Evolutionary conservation across 768 basidiomycete species (phyloP), one percentile per base, ranked within the genome.

Genomic region (Kwoniella dendrophila): DNA sequence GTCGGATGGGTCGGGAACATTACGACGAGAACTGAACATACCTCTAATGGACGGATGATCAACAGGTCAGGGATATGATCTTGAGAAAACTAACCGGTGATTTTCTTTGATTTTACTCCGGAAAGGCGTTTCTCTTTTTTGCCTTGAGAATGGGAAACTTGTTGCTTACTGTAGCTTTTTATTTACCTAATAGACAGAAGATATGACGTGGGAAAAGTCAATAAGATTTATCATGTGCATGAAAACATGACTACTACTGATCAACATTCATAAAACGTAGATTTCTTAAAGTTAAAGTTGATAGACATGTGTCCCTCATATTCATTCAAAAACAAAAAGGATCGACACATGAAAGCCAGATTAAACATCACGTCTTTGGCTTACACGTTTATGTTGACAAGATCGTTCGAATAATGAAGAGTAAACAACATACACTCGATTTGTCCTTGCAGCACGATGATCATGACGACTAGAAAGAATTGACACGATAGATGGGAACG

Each of bases 11-110:
- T 20, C 49, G 49, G 49, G 49, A 51, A 51, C 49, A 33, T 51
- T 34, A 30, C 7, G 26, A 32, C 14, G 11, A 7, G 32, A 33
- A 30, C 10, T 33, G 27, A n/a, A 51, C 49, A 51, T 51, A 51
- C 49, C 49, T 51, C 47, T 27, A 33, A 51, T 51, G 49, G 49
- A 51, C 22, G 49, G n/a, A 22, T 32, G 18, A 22, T n/a, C 43
- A 18, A n/a, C n/a, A n/a, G n/a, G n/a, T n/a, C 8, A 38, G 36
- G 36, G 8, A 38, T 8, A 38, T 38, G 8, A 18, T 8, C 36
- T 8, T 38, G 18, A 8, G 36, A 38, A 8, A 8, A 8, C 18
- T 22, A 6, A 22, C 20, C 43, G 43, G 43, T 49, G 16, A 51
- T 32, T n/a, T 48, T 26, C 11, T 26, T 10, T 26, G 20, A 6